Conservation (phyloP, 495 filamentous ascomycete genomes). For the Aspergillus bertholletiae region DNA sequence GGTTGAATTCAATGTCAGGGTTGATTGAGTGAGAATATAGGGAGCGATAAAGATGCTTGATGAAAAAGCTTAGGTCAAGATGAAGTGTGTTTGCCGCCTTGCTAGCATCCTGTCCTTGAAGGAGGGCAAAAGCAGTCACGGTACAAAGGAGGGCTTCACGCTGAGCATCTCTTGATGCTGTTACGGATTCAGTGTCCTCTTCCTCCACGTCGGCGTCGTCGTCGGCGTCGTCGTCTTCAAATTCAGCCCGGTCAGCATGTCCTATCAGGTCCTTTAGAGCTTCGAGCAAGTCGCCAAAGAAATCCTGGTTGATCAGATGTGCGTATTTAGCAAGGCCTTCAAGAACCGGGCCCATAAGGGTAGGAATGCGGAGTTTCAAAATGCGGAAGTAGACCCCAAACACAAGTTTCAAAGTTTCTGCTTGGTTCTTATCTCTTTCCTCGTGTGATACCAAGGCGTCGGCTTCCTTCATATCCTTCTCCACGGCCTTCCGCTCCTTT, state of each 20-base stretch:
- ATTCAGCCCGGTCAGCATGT: conserved; percentile 54
- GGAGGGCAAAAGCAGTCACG: conserved; percentile 88
- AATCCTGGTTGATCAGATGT: conserved; percentile 95
- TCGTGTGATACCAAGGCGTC: conserved; percentile 89
- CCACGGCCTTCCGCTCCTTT: conserved; percentile 78
- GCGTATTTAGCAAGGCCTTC: conserved; percentile 91
- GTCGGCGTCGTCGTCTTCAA: conserved; percentile 43
- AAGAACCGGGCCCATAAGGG: conserved; percentile 88
- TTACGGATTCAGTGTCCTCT: conserved; percentile 34
- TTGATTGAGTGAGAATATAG: conserved; percentile 74
- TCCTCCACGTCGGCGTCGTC: conserved; percentile 45
- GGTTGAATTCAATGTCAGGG: conserved; percentile 79
- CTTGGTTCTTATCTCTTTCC: conserved; percentile 86
- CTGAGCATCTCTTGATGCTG: conserved; percentile 57
- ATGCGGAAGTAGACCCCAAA: conserved; percentile 95
- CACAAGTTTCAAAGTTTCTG: conserved; percentile 91
- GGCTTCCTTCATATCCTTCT: conserved; percentile 91
- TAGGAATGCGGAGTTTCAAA: conserved; percentile 68
- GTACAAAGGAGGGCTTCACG: conserved; percentile 92
- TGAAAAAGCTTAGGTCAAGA: conserved; percentile 93
- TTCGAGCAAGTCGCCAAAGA: conserved; percentile 95
- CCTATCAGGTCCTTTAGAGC: conserved; percentile 87
- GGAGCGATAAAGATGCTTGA: conserved; percentile 82
- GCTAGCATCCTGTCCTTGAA: conserved; percentile 78
- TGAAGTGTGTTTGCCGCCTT: conserved; percentile 64